Evolutionary conservation across 257 asterid species (phyloP).

Genomic region (Euphrasia confusa): DNA sequence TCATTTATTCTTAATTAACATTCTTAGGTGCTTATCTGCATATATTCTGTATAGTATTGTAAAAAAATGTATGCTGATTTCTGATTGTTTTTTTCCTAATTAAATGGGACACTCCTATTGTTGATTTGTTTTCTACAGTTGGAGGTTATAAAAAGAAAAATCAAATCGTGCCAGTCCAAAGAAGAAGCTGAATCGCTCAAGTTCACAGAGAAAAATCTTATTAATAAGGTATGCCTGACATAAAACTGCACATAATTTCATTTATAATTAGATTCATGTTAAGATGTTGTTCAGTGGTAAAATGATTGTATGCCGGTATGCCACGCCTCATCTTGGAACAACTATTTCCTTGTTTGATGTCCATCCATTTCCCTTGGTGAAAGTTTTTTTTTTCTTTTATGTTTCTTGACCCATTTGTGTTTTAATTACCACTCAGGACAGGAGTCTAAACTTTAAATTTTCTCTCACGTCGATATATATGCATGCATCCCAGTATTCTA

Average conservation of each 20-base stretch:
- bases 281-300: neutral
- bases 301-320: neutral
- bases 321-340: neutral
- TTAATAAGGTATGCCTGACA: conserved; percentile 53
- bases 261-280: conserved; percentile 6
- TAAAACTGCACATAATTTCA: neutral
- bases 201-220: conserved; percentile 70
- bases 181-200: conserved; percentile 84
- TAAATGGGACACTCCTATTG: conserved; percentile 12
- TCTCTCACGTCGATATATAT: neutral
- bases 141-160: conserved; percentile 53
- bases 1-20: neutral
- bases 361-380: conserved; percentile 9
- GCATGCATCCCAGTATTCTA: conserved; percentile 1
- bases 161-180: conserved; percentile 64
- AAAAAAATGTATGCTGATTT: neutral
- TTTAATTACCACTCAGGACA: neutral
- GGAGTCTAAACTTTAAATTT: conserved; percentile 1
- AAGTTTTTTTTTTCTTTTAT: neutral
- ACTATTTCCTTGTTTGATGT: conserved; percentile 15
- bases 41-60: conserved; percentile 13
- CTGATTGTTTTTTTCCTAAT: neutral
- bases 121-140: conserved; percentile 43
- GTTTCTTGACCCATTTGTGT: neutral
- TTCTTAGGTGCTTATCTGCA: conserved; percentile 18